Percentiles rank a stretch among this genome's conserved stretches.
Conservation (phyloP, 2,329 filamentous ascomycete genomes). For the Pezicula radicicola region DNA sequence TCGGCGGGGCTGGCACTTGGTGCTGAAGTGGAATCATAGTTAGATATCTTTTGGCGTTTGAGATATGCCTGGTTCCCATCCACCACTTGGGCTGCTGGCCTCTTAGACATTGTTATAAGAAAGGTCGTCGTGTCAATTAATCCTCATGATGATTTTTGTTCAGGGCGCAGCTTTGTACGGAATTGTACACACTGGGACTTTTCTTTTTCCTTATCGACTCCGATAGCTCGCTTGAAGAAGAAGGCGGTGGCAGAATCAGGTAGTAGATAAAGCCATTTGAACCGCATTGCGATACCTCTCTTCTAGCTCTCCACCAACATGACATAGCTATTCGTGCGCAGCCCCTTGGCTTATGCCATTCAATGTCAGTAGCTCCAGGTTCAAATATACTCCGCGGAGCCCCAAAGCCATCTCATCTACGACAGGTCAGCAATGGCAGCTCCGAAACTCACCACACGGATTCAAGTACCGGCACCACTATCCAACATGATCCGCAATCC, state of each 20-base stretch:
- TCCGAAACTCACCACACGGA: conserved; percentile 19
- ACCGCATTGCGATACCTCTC: neutral
- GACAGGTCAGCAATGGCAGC: conserved; percentile 28
- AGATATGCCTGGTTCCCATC: conserved; percentile 28
- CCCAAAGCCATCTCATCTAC: conserved; percentile 24
- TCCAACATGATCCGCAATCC: conserved; percentile 16
- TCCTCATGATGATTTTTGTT: no score
- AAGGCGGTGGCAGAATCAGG: neutral
- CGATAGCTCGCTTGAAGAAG: neutral
- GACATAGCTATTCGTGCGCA: conserved; percentile 9
- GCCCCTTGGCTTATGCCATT: conserved; percentile 13
- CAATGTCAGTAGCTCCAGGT: conserved; percentile 21
- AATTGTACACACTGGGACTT: neutral
- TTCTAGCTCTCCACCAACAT: conserved; percentile 11
- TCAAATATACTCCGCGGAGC: conserved; percentile 22
- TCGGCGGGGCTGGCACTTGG: conserved; percentile 40
- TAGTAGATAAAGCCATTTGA: neutral
- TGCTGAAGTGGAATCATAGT: conserved; percentile 46
- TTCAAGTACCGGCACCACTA: conserved; percentile 13
- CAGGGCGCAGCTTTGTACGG: no score
- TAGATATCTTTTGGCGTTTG: conserved; percentile 30
- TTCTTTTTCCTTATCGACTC: neutral
- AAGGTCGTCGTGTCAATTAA: neutral
- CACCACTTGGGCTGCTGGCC: conserved; percentile 20
- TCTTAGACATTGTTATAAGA: conserved; percentile 24